Percentiles rank a stretch among this genome's conserved stretches.
phyloP scores from a whole-genome alignment of 1,139 yeast species.

The Diutina pseudorugosa region DNA sequence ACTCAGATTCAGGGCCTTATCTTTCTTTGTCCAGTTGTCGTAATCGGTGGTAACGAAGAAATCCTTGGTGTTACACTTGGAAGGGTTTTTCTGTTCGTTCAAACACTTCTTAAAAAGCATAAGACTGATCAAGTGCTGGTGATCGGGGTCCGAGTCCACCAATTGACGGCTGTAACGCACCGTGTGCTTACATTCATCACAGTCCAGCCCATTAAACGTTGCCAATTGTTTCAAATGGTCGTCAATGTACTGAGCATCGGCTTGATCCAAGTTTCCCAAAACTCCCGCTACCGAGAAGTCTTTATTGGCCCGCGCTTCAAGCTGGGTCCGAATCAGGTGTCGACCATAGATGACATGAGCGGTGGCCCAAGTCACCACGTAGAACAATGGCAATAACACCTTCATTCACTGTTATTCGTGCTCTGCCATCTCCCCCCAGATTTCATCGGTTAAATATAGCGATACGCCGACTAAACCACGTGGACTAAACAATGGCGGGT shows the following conservation, averaged over 20 bases:
- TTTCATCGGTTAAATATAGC: neutral
- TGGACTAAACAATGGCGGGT: neutral
- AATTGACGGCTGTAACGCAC: slow-evolving; percentile 20
- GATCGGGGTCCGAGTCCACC: slow-evolving; percentile 19
- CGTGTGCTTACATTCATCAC: slow-evolving; percentile 26
- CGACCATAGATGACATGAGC: neutral
- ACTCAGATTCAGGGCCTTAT: slow-evolving; percentile 8
- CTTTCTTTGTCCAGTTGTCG: slow-evolving; percentile 7
- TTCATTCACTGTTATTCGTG: neutral
- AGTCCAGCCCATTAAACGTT: slow-evolving; percentile 19
- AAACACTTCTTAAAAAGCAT: slow-evolving; percentile 26
- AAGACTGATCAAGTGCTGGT: slow-evolving; percentile 24
- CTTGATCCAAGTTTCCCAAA: neutral
- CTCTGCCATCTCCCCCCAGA: neutral
- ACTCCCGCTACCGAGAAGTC: neutral
- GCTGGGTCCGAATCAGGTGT: neutral
- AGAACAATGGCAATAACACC: neutral
- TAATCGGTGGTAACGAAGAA: slow-evolving; percentile 28
- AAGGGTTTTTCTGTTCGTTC: slow-evolving; percentile 17
- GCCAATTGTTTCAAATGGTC: slow-evolving; percentile 14
- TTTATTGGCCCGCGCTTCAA: neutral
- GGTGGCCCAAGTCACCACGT: neutral
- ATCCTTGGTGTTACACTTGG: slow-evolving; percentile 23
- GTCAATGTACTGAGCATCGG: slow-evolving; percentile 22
- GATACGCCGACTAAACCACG: neutral